phyloP scores from a whole-genome alignment of 306 rosid species.

The Lupinus albus region DNA sequence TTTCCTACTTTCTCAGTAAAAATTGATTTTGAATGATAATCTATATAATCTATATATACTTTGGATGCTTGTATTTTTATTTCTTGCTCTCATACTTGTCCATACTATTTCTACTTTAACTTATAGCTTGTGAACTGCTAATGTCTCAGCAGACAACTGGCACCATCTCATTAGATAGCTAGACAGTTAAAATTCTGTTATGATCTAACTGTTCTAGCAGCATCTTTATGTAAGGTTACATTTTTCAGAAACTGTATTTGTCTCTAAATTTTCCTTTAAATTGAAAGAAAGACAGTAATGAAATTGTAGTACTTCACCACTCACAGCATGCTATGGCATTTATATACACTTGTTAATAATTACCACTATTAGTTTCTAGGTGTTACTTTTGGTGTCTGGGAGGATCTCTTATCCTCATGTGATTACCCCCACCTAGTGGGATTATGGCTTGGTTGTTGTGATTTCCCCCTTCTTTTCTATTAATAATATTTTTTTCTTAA shows the following conservation, averaged over 20 bases:
- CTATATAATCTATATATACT: background rate
- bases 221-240: background rate
- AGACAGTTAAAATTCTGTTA: background rate
- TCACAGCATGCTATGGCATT: too few relatives aligned
- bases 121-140: background rate
- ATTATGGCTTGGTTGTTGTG: too few relatives aligned
- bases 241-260: too few relatives aligned
- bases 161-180: background rate
- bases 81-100: background rate
- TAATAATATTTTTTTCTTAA: too few relatives aligned
- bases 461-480: too few relatives aligned
- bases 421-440: too few relatives aligned
- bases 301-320: too few relatives aligned
- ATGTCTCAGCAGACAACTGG: background rate
- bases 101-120: background rate
- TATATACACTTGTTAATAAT: too few relatives aligned
- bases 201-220: background rate
- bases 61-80: background rate
- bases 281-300: too few relatives aligned
- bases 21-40: slow-evolving; percentile 16
- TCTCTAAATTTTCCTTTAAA: background rate
- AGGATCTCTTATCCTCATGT: too few relatives aligned
- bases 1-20: background rate
- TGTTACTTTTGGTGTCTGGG: too few relatives aligned
- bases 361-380: too few relatives aligned